These are phyloP conservation scores for Coniochaeta sp. DNA, from an alignment of 2,329 filamentous ascomycete genomes.

Conservation along the genomic window DNA sequence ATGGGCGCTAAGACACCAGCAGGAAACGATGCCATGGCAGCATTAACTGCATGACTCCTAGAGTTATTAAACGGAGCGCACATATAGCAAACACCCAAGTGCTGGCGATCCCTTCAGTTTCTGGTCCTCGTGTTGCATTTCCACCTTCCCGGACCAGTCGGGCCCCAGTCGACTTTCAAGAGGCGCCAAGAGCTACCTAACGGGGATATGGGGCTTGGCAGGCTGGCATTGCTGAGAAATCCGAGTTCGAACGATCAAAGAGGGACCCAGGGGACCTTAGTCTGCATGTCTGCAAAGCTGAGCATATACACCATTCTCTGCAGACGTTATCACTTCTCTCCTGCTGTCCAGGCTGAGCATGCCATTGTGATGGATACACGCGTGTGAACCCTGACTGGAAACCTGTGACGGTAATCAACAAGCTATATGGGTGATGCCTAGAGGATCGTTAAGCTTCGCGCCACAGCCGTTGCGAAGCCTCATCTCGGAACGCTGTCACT, in stretches of 20 bases:
- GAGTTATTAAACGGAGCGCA: background rate
- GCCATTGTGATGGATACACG: background rate
- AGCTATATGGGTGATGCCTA: background rate
- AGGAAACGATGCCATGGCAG: no score
- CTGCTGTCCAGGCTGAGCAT: background rate
- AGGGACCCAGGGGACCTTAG: background rate
- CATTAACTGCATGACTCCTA: no score
- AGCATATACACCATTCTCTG: background rate
- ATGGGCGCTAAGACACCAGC: background rate
- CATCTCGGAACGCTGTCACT: background rate
- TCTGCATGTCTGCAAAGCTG: background rate
- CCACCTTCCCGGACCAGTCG: background rate
- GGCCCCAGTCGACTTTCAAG: constrained; percentile 1
- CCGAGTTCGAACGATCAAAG: background rate
- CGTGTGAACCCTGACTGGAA: background rate
- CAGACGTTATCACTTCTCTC: background rate
- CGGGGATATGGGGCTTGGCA: background rate
- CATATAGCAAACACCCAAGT: background rate
- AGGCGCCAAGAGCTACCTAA: background rate
- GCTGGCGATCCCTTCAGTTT: background rate
- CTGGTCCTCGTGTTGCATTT: background rate
- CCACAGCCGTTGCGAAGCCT: background rate
- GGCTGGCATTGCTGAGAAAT: background rate
- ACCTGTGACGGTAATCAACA: background rate
- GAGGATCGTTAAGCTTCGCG: background rate